phyloP scores from a whole-genome alignment of 2,329 filamentous ascomycete species.

The Fusarium oligoseptatum region DNA sequence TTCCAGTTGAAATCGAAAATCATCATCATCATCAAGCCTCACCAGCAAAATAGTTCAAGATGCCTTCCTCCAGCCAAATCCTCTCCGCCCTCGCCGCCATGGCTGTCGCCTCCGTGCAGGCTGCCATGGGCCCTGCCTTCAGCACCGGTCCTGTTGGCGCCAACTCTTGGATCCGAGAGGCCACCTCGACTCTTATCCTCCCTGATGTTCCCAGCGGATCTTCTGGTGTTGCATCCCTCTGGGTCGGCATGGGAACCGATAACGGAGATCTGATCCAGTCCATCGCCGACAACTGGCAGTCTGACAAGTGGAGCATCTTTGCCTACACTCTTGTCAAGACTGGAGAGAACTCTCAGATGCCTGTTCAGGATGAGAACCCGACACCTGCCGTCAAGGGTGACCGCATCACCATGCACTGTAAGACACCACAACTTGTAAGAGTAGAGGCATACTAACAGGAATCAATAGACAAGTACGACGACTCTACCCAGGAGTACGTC shows the following conservation, averaged over 20 bases:
- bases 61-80: constrained; percentile 34
- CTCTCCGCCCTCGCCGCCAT: constrained; percentile 33
- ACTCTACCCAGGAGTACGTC: constrained; percentile 27
- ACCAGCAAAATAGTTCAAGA: background rate
- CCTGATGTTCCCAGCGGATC: constrained; percentile 54
- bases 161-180: constrained; percentile 58
- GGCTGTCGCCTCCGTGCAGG: constrained; percentile 32
- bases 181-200: constrained; percentile 58
- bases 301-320: constrained; percentile 55
- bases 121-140: constrained; percentile 55
- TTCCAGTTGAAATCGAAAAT: background rate
- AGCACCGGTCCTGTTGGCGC: constrained; percentile 58
- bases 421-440: fast-evolving
- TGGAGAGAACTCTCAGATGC: constrained; percentile 37
- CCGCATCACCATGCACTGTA: constrained; percentile 42
- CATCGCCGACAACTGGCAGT: constrained; percentile 55
- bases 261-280: constrained; percentile 62
- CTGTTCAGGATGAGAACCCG: constrained; percentile 28
- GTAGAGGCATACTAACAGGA: background rate
- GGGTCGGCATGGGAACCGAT: constrained; percentile 63
- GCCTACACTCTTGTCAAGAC: constrained; percentile 58
- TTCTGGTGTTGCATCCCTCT: constrained; percentile 56
- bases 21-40: background rate
- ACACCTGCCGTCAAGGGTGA: constrained; percentile 29
- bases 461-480: constrained; percentile 31